Percentiles rank a stretch among this genome's conserved stretches.
Conservation (phyloP, 495 filamentous ascomycete species). For the Diplogelasinospora grovesii region DNA sequence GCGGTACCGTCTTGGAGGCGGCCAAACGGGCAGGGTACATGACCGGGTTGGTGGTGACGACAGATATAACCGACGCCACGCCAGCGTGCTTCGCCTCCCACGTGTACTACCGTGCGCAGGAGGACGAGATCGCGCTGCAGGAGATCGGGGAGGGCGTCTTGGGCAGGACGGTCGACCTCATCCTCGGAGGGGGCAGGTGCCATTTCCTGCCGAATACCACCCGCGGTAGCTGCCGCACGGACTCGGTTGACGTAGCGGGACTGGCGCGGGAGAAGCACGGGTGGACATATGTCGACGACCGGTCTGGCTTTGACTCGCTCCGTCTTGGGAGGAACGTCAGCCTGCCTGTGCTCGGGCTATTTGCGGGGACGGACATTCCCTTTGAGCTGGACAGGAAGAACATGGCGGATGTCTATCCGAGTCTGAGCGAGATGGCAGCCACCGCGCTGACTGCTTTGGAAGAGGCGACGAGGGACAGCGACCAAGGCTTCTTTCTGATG, state of each 20-base stretch:
- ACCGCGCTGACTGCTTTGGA: conserved; percentile 72
- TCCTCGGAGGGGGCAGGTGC: conserved; percentile 87
- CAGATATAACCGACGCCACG: conserved; percentile 93
- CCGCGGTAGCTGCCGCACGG: conserved; percentile 66
- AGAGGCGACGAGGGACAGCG: conserved; percentile 74
- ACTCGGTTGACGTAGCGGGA: conserved; percentile 61
- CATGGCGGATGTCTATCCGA: conserved; percentile 75
- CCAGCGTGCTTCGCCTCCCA: conserved; percentile 93
- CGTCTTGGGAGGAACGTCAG: conserved; percentile 60
- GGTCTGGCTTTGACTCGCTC: conserved; percentile 71
- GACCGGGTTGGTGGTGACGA: conserved; percentile 93
- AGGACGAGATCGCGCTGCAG: conserved; percentile 88
- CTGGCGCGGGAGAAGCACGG: conserved; percentile 65
- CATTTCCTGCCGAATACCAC: conserved; percentile 83
- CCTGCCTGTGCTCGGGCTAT: conserved; percentile 82
- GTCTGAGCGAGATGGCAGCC: conserved; percentile 83
- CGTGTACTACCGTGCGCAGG: conserved; percentile 68
- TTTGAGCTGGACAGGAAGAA: conserved; percentile 84
- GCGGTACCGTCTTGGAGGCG: conserved; percentile 91
- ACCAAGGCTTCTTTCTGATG: conserved; percentile 97
- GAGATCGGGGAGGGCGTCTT: conserved; percentile 77
- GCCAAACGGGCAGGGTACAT: conserved; percentile 85
- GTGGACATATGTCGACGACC: conserved; percentile 68
- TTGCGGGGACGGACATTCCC: conserved; percentile 77
- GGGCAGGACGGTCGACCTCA: conserved; percentile 80